phyloP scores from a whole-genome alignment of 2,329 filamentous ascomycete species.

The Fusarium siculi region DNA sequence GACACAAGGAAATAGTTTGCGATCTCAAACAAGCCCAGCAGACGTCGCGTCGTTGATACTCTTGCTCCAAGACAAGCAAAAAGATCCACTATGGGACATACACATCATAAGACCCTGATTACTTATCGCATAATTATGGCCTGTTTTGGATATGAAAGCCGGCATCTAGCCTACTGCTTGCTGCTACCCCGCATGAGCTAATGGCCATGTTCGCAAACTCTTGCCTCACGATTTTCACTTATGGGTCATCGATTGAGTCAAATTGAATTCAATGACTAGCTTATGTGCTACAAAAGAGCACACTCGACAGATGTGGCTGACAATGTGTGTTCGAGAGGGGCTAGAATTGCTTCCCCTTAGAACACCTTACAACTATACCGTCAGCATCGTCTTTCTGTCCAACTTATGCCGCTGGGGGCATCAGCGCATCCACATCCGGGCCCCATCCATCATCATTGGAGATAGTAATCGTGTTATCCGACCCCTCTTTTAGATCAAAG shows the following conservation, averaged over 20 bases:
- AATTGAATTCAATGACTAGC: background rate
- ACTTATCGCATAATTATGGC: background rate
- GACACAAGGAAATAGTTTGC: background rate
- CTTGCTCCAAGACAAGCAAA: background rate
- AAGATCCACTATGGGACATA: no score
- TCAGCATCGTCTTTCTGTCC: no score
- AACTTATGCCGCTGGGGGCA: conserved; percentile 57
- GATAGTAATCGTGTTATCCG: conserved; percentile 60
- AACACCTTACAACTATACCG: background rate
- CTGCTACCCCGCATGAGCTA: background rate
- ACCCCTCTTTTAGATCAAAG: conserved; percentile 60
- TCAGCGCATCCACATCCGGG: conserved; percentile 56
- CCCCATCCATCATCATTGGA: conserved; percentile 55
- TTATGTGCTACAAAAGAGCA: background rate
- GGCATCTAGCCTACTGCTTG: background rate
- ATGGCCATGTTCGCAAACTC: background rate
- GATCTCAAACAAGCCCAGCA: background rate
- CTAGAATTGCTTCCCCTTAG: background rate
- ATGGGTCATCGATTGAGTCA: background rate
- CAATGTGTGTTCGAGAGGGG: background rate
- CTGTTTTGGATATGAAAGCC: background rate
- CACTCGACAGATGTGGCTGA: no score
- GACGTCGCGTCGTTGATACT: no score
- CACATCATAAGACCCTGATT: background rate
- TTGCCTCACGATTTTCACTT: background rate